A percentile compares a stretch with the other conserved stretches of the same genome.
phyloP scores from a whole-genome alignment of 176 grass and related monocot genomes.

The Pontederia paniculata region DNA sequence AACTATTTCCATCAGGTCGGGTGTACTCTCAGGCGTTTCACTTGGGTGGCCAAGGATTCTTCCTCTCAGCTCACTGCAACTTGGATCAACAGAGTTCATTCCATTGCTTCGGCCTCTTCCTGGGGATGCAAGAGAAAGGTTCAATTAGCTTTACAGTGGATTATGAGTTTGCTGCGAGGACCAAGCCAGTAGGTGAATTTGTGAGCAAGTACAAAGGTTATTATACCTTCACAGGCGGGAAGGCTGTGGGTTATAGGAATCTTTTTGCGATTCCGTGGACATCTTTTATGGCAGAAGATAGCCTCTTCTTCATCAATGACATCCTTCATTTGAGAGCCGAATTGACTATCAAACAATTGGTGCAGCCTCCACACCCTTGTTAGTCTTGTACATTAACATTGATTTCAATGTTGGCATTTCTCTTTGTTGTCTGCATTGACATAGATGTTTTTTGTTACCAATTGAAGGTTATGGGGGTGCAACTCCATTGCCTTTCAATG shows the following conservation, averaged over 20 bases:
- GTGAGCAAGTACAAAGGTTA: slow-evolving; percentile 19
- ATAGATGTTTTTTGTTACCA: too few species aligned
- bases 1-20: slow-evolving; percentile 9
- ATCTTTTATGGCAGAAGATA: slow-evolving; percentile 16
- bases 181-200: slow-evolving; percentile 13
- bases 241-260: slow-evolving; percentile 21
- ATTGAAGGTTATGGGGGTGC: too few species aligned
- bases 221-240: slow-evolving; percentile 24
- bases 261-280: slow-evolving; percentile 18
- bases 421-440: too few species aligned
- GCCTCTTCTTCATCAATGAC: slow-evolving; percentile 21
- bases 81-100: slow-evolving; percentile 18
- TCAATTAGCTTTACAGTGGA: slow-evolving; percentile 18
- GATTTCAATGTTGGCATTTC: too few species aligned
- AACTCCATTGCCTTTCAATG: too few species aligned
- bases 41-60: slow-evolving; percentile 23
- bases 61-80: slow-evolving; percentile 25
- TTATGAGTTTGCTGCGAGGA: slow-evolving; percentile 19
- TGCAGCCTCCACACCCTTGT: not conserved
- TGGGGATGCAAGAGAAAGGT: slow-evolving; percentile 29
- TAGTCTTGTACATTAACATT: too few species aligned
- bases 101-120: slow-evolving; percentile 25
- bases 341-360: slow-evolving; percentile 14
- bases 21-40: slow-evolving; percentile 26
- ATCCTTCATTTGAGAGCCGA: slow-evolving; percentile 21